Evolutionary conservation across 805 yeast species (phyloP), one percentile per base, ranked within the genome.

Genomic region (Metschnikowia bowlesiae): DNA sequence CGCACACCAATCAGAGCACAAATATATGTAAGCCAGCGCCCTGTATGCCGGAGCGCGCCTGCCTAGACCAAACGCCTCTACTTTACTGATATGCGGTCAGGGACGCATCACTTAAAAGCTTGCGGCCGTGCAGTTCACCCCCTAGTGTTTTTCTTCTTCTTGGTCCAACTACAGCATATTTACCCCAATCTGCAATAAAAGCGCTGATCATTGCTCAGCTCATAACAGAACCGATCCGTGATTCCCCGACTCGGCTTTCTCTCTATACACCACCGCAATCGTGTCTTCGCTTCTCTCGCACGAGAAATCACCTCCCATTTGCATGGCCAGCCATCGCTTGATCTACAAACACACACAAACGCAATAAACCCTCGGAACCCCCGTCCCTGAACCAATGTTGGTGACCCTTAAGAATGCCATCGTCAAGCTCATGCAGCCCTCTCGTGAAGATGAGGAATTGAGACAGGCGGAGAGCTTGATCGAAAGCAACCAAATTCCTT

Each of bases 321-420:
- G 45, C 45, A 22, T 33, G 22, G 37, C 22, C n/a, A 34, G 30
- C 45, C 32, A 30, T 37, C 32, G n/a, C 42, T 8, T 22, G 30
- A 14, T n/a, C 45, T 32, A 42, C 45, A 42, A 42, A 33, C 38
- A 32, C 45, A 34, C 45, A 7, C 30, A n/a, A 33, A 33, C 11
- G 5, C 36, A 7, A 4, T 37, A 37, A 37, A 37, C 4, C 10
- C 29, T 6, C 29, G 29, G 26, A 13, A 37, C 29, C 6, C 26
- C 29, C 14, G 18, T 5, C n/a, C 30, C 31, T 32, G 16, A 22
- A 38, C 28, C 14, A n/a, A 54, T 56, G 58, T 52, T 56, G 50
- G 60, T 58, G 26, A 51, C 47, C 30, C 46, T 71, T 34, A 73
- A 73, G 55, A 72, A 71, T 58, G 65, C 59, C 32, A 58, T 73